Percentiles rank a stretch among this genome's conserved stretches.
These are phyloP conservation scores for Penicillium waksmanii DNA, from an alignment of 495 filamentous ascomycete genomes.

Conservation along the genomic window DNA sequence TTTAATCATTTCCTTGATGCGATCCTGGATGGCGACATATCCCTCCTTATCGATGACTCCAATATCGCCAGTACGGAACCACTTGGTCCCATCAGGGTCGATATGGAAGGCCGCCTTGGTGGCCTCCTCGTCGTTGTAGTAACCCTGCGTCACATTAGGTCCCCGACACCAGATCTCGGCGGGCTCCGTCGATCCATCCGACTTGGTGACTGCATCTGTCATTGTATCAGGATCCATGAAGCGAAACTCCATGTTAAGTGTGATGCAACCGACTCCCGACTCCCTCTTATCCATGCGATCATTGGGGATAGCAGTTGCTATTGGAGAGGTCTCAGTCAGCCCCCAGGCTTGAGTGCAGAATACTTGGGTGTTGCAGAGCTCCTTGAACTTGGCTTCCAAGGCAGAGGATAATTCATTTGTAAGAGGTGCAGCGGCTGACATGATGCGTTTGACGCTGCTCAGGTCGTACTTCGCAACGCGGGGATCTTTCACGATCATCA, in stretches of 20 bases:
- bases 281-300: conserved; percentile 56
- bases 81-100: conserved; percentile 53
- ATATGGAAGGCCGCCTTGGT: conserved; percentile 61
- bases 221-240: conserved; percentile 54
- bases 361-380: conserved; percentile 50
- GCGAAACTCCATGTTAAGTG: conserved; percentile 60
- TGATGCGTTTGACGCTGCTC: conserved; percentile 68
- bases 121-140: conserved; percentile 66
- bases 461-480: conserved; percentile 72
- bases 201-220: conserved; percentile 32
- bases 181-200: conserved; percentile 52
- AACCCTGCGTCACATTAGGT: conserved; percentile 67
- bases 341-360: conserved; percentile 77
- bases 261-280: conserved; percentile 61
- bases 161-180: conserved; percentile 62
- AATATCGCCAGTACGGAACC: conserved; percentile 61
- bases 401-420: conserved; percentile 67
- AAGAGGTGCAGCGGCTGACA: conserved; percentile 79
- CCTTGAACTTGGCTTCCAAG: conserved; percentile 57
- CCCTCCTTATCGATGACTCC: conserved; percentile 55
- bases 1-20: conserved; percentile 81
- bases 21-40: conserved; percentile 65
- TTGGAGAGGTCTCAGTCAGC: conserved; percentile 66
- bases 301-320: conserved; percentile 47
- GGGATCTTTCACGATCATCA: conserved; percentile 72